Evolutionary conservation across 2,329 filamentous ascomycete species (phyloP).

Genomic region (Fusarium chlamydosporum): DNA sequence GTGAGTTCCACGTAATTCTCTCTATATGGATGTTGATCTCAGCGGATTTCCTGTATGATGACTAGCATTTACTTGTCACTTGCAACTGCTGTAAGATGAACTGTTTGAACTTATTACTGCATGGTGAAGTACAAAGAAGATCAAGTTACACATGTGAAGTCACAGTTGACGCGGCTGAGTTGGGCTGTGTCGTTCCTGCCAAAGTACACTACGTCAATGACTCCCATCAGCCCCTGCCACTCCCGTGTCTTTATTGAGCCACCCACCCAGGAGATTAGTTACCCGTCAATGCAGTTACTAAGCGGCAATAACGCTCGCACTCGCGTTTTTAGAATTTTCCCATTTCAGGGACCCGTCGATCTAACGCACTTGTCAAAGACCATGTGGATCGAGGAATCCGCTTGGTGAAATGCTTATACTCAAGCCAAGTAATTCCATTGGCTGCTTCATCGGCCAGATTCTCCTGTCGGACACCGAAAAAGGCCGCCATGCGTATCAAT

Average conservation of each 20-base stretch:
- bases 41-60: not conserved
- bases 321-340: not conserved
- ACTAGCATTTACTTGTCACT: no score
- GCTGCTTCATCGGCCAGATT: not conserved
- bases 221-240: not conserved
- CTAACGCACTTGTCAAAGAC: constrained; percentile 1
- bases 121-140: not conserved
- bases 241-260: not conserved
- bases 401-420: constrained; percentile 8
- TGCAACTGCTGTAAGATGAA: no score
- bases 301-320: constrained; percentile 9
- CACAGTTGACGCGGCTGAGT: not conserved
- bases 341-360: not conserved
- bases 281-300: constrained; percentile 5
- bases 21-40: not conserved
- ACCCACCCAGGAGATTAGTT: not conserved
- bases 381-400: constrained; percentile 9
- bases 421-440: constrained; percentile 14
- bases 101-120: not conserved
- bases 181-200: not conserved
- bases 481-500: constrained; percentile 12
- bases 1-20: not conserved
- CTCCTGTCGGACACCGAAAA: constrained; percentile 21
- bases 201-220: not conserved
- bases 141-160: constrained; percentile 3